phyloP scores from a whole-genome alignment of 2,329 filamentous ascomycete species.

The Verticillium nonalfalfae region DNA sequence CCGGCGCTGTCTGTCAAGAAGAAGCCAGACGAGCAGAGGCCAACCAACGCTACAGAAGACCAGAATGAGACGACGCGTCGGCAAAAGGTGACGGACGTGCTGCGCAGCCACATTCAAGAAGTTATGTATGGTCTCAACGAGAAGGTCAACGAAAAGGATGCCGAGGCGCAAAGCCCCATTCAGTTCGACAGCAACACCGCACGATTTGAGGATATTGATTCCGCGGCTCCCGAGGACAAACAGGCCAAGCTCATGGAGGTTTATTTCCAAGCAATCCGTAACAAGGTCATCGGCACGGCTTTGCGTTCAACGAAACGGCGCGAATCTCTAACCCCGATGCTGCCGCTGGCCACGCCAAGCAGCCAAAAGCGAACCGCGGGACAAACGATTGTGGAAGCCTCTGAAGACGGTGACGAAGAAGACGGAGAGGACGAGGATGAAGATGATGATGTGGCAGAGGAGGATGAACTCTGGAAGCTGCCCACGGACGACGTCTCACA shows the following conservation, averaged over 20 bases:
- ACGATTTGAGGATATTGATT: conserved; percentile 38
- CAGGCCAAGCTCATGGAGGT: conserved; percentile 44
- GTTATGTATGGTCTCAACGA: conserved; percentile 39
- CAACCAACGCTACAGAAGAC: conserved; percentile 5
- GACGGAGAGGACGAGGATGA: background rate
- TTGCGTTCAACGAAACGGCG: conserved; percentile 17
- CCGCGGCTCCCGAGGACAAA: conserved; percentile 39
- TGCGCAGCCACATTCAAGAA: conserved; percentile 43
- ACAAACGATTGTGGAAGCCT: background rate
- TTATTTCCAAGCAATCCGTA: conserved; percentile 41
- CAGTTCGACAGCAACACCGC: conserved; percentile 1
- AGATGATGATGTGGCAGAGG: background rate
- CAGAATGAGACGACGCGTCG: conserved; percentile 17
- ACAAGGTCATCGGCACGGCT: conserved; percentile 28
- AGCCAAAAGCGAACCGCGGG: background rate
- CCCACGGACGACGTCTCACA: conserved; percentile 11
- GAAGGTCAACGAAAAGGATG: background rate
- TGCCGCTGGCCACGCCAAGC: background rate
- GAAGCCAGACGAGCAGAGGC: background rate
- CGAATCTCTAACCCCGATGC: background rate
- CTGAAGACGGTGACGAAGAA: background rate
- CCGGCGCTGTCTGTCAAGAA: background rate
- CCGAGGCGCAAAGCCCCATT: background rate
- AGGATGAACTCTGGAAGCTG: background rate
- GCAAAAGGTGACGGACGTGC: conserved; percentile 34